phyloP scores from a whole-genome alignment of 2,329 filamentous ascomycete species.

The Teratosphaeriaceae sp. region DNA sequence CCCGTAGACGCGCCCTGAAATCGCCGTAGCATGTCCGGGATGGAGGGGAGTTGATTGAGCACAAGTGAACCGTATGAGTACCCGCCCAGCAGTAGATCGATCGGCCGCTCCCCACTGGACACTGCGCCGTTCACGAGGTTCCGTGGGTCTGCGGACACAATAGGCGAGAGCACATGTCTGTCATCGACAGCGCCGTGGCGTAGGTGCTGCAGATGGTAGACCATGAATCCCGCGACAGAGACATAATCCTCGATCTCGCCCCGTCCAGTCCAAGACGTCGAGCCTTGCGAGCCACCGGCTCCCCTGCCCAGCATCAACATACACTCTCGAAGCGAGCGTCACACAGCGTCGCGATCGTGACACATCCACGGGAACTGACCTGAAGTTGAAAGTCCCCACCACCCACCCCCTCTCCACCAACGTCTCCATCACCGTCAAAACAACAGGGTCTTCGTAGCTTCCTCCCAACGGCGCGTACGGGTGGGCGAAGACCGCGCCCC shows the following conservation, averaged over 20 bases:
- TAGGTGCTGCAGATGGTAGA: conserved; percentile 63
- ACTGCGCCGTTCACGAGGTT: not conserved
- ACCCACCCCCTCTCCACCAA: conserved; percentile 66
- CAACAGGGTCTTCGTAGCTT: conserved; percentile 72
- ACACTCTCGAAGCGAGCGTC: too few species aligned
- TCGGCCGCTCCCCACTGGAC: conserved; percentile 3
- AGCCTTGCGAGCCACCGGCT: conserved; percentile 64
- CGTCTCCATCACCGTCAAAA: conserved; percentile 57
- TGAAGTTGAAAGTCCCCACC: conserved; percentile 87
- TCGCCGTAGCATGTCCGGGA: conserved; percentile 47
- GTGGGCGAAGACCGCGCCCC: conserved; percentile 68
- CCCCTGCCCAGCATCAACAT: conserved; percentile 51
- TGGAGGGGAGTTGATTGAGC: conserved; percentile 62
- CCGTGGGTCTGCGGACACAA: not conserved
- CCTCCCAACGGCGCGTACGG: conserved; percentile 88
- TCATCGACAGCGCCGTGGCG: not conserved
- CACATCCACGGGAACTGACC: conserved; percentile 52
- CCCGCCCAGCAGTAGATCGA: conserved; percentile 57
- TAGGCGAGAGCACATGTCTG: not conserved
- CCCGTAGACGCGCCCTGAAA: conserved; percentile 51
- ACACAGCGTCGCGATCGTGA: too few species aligned
- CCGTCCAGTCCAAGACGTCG: conserved; percentile 80
- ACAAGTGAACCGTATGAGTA: conserved; percentile 92
- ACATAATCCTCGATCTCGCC: conserved; percentile 77
- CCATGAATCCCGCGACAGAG: conserved; percentile 72